Evolutionary conservation across 1,139 yeast species (phyloP).

Genomic region (Pichia kudriavzevii): DNA sequence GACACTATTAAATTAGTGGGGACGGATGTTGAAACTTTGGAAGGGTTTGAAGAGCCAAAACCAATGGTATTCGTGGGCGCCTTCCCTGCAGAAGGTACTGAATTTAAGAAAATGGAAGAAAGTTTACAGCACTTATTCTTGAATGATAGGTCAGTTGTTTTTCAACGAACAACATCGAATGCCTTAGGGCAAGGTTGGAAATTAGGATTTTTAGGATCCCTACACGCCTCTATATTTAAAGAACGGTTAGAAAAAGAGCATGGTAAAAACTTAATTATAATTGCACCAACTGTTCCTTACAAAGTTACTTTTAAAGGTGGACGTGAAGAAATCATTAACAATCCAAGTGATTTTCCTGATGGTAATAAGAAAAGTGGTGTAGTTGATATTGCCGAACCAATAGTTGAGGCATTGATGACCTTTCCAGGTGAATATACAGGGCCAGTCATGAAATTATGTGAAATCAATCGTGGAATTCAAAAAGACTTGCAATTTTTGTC

Average conservation of each 20-base stretch:
- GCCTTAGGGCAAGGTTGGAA: slow-evolving; percentile 99
- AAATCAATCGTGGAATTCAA: slow-evolving; percentile 75
- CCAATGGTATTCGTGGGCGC: slow-evolving; percentile 99
- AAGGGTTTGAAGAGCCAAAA: slow-evolving; percentile 93
- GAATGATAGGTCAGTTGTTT: slow-evolving; percentile 84
- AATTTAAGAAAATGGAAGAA: slow-evolving; percentile 83
- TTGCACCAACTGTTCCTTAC: slow-evolving; percentile 96
- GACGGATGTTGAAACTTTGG: slow-evolving; percentile 63
- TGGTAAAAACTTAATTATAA: slow-evolving; percentile 84
- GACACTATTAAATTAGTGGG: slow-evolving; percentile 80
- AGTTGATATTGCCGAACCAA: slow-evolving; percentile 70
- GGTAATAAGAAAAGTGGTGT: slow-evolving; percentile 39
- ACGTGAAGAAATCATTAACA: slow-evolving; percentile 57
- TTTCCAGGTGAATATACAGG: slow-evolving; percentile 89
- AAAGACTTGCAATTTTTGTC: slow-evolving; percentile 69
- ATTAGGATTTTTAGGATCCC: slow-evolving; percentile 85
- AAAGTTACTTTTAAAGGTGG: slow-evolving; percentile 63
- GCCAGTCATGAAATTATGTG: slow-evolving; percentile 77
- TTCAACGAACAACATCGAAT: slow-evolving; percentile 85
- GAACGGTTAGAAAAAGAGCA: slow-evolving; percentile 89
- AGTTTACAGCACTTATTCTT: slow-evolving; percentile 80
- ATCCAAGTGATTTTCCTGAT: slow-evolving; percentile 90
- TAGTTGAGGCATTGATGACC: slow-evolving; percentile 84
- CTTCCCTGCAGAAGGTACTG: slow-evolving; percentile 91
- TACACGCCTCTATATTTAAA: slow-evolving; percentile 91